Base-by-base conservation (phyloP, 192 early-diverging fungal genomes). In the Coemansia sp. region DNA sequence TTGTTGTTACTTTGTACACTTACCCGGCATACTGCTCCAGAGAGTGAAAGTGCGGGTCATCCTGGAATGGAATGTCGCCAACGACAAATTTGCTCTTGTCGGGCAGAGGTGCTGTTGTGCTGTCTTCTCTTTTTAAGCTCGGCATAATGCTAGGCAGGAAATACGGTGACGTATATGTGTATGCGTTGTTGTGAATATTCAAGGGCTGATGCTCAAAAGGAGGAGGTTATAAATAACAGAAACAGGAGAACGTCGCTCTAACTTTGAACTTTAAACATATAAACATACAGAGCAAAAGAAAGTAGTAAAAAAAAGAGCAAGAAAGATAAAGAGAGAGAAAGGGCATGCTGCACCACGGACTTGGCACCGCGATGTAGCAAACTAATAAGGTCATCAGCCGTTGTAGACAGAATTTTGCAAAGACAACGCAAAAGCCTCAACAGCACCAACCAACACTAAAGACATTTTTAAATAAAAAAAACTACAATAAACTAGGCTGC, bases 11-110 rank as follows among this genome's bases (percentile, higher is more conserved):
- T 39, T 39, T 39, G 37, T 15, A 25, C n/a, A 39, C 69, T 62
- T 65, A 66, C 70, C 78, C 78, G n/a, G 72, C 72, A 56, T 75
- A 72, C 49, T 81, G 78, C 31, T 70, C 26, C 31, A 81, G 55
- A 1, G 72, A 57, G 39, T 31, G 33, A 39, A 81, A 75, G 34
- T 74, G 66, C 13, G 34, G 1, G 53, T 66, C 73, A 43, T 75
- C 70, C 42, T 75, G 72, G 31, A 81, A 72, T 40, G 78, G 78
- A 60, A 81, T 61, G 12, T 33, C 46, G 30, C 35, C 20, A 13
- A 75, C 70, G 7, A 25, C 59, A 35, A 81, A 62, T 16, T 74
- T 59, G 37, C 62, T 66, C 58, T 63, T 59, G 37, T 49, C 33
- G 7, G 70, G 68, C 35, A 72, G 43, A 15, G 55, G 23, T 23